Conservation (phyloP, 768 basidiomycete genomes). For the Podaxis pistillaris region DNA sequence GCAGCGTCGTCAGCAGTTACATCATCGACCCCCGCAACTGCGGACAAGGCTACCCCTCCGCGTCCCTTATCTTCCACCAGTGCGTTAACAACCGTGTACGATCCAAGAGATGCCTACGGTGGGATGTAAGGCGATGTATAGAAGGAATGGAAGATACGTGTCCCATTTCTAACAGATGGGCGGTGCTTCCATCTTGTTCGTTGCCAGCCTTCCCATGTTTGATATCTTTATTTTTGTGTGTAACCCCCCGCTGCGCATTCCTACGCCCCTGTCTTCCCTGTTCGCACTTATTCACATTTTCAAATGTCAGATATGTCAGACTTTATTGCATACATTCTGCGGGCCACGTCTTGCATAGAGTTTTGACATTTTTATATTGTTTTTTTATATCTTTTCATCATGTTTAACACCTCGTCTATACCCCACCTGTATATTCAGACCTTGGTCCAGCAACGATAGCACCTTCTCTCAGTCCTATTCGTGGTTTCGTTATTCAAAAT, state of each 20-base stretch:
- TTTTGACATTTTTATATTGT: background rate
- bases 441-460: background rate
- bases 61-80: constrained; percentile 6
- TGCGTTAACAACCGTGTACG: constrained; percentile 4
- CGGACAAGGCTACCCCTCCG: background rate
- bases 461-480: background rate
- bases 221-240: background rate
- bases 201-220: background rate
- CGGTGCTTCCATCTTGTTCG: background rate
- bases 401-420: background rate
- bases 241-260: background rate
- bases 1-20: background rate
- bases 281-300: background rate
- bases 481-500: too few relatives aligned
- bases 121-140: background rate
- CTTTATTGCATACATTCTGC: background rate
- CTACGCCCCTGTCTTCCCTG: background rate
- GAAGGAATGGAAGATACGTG: background rate
- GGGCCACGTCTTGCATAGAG: background rate
- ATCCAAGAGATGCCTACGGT: background rate
- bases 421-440: background rate
- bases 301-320: background rate
- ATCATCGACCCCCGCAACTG: background rate
- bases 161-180: background rate
- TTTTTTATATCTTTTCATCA: background rate